These are phyloP conservation scores for Neoboletus subvelutipes DNA, from an alignment of 768 basidiomycete genomes.

Conservation along the genomic window DNA sequence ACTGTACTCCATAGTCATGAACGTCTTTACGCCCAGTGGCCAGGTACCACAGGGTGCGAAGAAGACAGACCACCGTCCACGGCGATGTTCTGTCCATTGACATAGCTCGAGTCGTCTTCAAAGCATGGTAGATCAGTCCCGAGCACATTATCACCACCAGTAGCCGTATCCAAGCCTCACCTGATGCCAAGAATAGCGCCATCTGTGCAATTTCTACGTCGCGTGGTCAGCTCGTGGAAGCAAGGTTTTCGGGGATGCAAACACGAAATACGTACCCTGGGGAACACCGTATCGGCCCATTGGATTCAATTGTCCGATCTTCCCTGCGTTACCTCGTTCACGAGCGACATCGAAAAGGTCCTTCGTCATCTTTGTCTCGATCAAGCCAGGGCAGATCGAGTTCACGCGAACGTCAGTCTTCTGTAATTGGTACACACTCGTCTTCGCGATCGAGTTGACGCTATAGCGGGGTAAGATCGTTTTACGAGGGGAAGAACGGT, in stretches of 20 bases:
- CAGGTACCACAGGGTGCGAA: constrained; percentile 77
- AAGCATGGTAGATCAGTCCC: constrained; percentile 6
- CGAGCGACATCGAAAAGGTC: constrained; percentile 77
- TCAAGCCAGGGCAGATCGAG: constrained; percentile 86
- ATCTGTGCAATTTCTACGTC: constrained; percentile 79
- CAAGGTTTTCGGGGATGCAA: constrained; percentile 10
- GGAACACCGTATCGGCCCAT: constrained; percentile 78
- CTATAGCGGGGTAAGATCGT: constrained; percentile 37
- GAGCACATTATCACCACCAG: neutral
- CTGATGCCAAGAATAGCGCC: constrained; percentile 85
- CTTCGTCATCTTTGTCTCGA: constrained; percentile 91
- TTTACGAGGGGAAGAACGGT: neutral
- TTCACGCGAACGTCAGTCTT: constrained; percentile 87
- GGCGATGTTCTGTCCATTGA: constrained; percentile 85
- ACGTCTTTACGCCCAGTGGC: constrained; percentile 56
- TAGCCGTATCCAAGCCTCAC: constrained; percentile 40
- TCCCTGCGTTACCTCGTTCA: constrained; percentile 65
- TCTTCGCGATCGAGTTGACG: constrained; percentile 87
- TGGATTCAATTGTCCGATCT: constrained; percentile 81
- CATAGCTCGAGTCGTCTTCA: constrained; percentile 84
- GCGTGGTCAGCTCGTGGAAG: constrained; percentile 12
- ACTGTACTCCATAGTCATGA: neutral
- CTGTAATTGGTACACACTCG: constrained; percentile 74
- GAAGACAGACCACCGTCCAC: constrained; percentile 86
- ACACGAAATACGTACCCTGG: constrained; percentile 51